These are phyloP conservation scores for Scheffersomyces illinoinensis DNA, from an alignment of 1,139 yeast genomes.

Conservation along the genomic window DNA sequence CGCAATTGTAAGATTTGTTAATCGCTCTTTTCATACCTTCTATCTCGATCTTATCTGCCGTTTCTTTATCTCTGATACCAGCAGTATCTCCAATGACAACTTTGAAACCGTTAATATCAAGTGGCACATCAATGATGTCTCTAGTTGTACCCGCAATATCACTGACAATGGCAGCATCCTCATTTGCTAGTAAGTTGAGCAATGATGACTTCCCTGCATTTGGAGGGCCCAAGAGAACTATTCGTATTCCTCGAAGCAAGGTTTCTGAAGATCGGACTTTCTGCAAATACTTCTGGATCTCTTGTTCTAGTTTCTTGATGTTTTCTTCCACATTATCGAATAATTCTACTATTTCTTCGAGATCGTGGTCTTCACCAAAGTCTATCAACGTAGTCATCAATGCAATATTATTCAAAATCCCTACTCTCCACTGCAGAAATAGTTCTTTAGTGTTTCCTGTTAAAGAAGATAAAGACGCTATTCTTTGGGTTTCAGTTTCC, in stretches of 20 bases:
- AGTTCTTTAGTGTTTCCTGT: conserved; percentile 61
- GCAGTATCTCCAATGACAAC: conserved; percentile 91
- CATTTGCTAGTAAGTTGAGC: conserved; percentile 67
- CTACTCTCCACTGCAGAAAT: conserved; percentile 67
- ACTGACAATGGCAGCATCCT: conserved; percentile 91
- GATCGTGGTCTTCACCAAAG: conserved; percentile 92
- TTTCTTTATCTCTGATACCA: conserved; percentile 62
- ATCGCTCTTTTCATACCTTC: conserved; percentile 86
- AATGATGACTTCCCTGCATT: conserved; percentile 95
- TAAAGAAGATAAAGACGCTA: conserved; percentile 71
- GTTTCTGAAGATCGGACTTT: conserved; percentile 63
- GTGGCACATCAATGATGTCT: conserved; percentile 78
- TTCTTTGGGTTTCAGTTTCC: conserved; percentile 86
- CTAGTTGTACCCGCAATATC: conserved; percentile 93
- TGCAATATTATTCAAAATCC: conserved; percentile 67
- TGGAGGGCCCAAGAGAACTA: conserved; percentile 86
- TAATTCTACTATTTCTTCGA: conserved; percentile 58
- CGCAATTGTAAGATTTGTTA: conserved; percentile 55
- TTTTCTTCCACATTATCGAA: conserved; percentile 50
- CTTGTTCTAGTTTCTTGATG: conserved; percentile 39
- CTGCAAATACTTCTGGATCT: conserved; percentile 49
- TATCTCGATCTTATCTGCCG: conserved; percentile 63
- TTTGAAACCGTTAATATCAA: conserved; percentile 83
- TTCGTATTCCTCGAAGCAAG: conserved; percentile 68
- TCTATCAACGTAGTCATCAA: conserved; percentile 85